A percentile compares a stretch with the other conserved stretches of the same genome.
Conservation (phyloP, 495 filamentous ascomycete genomes). For the Trichocladium uniseriatum region DNA sequence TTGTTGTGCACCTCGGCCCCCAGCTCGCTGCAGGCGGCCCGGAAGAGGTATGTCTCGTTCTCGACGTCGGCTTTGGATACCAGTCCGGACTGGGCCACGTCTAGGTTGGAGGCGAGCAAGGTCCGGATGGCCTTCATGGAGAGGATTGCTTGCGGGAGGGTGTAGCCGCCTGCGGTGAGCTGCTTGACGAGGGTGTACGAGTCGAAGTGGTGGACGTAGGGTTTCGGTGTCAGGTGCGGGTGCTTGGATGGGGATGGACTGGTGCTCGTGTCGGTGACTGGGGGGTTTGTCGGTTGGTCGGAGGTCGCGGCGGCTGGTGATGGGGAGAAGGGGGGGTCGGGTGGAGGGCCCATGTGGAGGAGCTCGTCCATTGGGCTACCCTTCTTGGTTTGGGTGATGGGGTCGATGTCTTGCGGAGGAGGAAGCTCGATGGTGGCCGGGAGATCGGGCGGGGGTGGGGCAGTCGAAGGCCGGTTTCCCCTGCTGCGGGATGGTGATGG, state of each 20-base stretch:
- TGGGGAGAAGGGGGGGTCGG: constrained; percentile 31
- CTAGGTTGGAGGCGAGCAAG: constrained; percentile 67
- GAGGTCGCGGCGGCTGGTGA: background rate
- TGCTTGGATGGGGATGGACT: constrained; percentile 11
- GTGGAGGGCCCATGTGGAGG: constrained; percentile 47
- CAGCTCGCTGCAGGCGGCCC: constrained; percentile 88
- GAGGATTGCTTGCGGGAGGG: constrained; percentile 56
- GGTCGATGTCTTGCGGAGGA: constrained; percentile 12
- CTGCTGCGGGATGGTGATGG: background rate
- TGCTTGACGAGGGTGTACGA: constrained; percentile 77
- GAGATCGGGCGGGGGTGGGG: background rate
- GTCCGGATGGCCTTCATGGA: constrained; percentile 82
- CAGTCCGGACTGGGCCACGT: constrained; percentile 63
- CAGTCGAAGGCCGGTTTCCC: background rate
- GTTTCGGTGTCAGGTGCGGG: constrained; percentile 60
- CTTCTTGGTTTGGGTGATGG: constrained; percentile 13
- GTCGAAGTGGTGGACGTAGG: constrained; percentile 93
- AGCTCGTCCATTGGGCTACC: constrained; percentile 55
- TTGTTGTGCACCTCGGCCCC: constrained; percentile 65
- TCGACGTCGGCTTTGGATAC: constrained; percentile 73
- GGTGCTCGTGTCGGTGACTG: background rate
- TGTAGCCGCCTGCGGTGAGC: constrained; percentile 61
- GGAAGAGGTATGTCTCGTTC: constrained; percentile 88
- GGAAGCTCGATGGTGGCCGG: constrained; percentile 18
- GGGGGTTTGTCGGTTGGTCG: constrained; percentile 23